Percentiles rank a stretch among this genome's conserved stretches.
Evolutionary conservation across 495 filamentous ascomycete genomes (phyloP).

Genomic region (Cercophora samala): DNA sequence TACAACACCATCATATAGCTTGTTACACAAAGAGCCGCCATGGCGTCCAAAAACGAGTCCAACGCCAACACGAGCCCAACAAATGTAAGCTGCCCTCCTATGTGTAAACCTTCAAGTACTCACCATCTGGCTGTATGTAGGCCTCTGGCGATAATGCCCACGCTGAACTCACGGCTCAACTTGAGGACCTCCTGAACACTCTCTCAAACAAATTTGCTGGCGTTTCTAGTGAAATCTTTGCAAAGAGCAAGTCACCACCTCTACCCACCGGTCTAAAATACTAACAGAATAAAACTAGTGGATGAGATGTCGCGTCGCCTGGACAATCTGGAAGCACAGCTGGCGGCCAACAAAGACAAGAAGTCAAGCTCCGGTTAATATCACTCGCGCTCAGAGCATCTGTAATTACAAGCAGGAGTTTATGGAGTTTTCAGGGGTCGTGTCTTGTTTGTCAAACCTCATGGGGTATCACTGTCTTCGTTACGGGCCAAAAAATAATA

Average conservation of each 20-base stretch:
- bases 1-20: background rate
- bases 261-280: background rate
- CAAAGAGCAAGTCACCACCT: constrained; percentile 65
- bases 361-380: constrained; percentile 16
- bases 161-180: constrained; percentile 67
- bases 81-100: constrained; percentile 30
- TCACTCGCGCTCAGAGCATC: background rate
- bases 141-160: constrained; percentile 32
- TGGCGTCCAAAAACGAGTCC: constrained; percentile 33
- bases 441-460: background rate
- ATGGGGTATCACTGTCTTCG: background rate
- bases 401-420: background rate
- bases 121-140: background rate
- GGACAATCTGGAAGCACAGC: constrained; percentile 78
- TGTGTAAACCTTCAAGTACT: background rate
- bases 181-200: constrained; percentile 82
- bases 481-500: background rate
- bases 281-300: constrained; percentile 52
- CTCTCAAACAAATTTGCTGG: constrained; percentile 79
- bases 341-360: constrained; percentile 53
- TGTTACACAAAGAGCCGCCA: no score
- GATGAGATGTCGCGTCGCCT: constrained; percentile 91
- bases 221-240: constrained; percentile 78
- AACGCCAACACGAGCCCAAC: constrained; percentile 26
- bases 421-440: background rate